These are phyloP conservation scores for Phylloporus sp. DNA, from an alignment of 768 basidiomycete species.

Conservation along the genomic window DNA sequence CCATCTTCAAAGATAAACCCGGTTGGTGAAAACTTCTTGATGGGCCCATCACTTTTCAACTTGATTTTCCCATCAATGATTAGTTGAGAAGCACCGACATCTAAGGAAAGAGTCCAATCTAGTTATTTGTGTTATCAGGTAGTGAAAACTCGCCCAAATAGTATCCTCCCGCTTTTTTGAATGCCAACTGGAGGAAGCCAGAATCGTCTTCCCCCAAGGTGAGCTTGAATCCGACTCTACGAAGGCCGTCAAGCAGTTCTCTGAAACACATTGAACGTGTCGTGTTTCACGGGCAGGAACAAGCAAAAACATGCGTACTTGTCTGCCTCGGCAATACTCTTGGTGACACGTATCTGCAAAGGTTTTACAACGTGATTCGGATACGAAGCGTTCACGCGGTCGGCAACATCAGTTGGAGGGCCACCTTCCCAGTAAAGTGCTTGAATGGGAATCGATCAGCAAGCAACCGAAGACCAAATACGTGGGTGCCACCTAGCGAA, in stretches of 20 bases:
- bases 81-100: conserved; percentile 38
- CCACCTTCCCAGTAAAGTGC: conserved; percentile 42
- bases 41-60: conserved; percentile 27
- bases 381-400: conserved; percentile 46
- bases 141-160: conserved; percentile 47
- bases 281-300: not conserved
- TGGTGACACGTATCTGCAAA: conserved; percentile 34
- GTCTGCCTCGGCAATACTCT: conserved; percentile 50
- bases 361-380: conserved; percentile 31
- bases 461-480: conserved; percentile 13
- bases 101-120: conserved; percentile 15
- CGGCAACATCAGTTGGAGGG: conserved; percentile 47
- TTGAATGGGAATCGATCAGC: conserved; percentile 6
- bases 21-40: conserved; percentile 32
- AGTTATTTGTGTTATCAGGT: not conserved
- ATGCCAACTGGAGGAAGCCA: conserved; percentile 47
- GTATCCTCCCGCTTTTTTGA: conserved; percentile 53
- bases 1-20: conserved; percentile 25
- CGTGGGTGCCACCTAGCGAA: conserved; percentile 10
- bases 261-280: conserved; percentile 23
- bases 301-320: conserved; percentile 36
- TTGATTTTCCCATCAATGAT: conserved; percentile 47
- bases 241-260: conserved; percentile 50
- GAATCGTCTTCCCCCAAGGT: conserved; percentile 47
- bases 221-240: conserved; percentile 52